Evolutionary conservation across 495 filamentous ascomycete genomes (phyloP).

Genomic region (Penicillium macrosclerotiorum): DNA sequence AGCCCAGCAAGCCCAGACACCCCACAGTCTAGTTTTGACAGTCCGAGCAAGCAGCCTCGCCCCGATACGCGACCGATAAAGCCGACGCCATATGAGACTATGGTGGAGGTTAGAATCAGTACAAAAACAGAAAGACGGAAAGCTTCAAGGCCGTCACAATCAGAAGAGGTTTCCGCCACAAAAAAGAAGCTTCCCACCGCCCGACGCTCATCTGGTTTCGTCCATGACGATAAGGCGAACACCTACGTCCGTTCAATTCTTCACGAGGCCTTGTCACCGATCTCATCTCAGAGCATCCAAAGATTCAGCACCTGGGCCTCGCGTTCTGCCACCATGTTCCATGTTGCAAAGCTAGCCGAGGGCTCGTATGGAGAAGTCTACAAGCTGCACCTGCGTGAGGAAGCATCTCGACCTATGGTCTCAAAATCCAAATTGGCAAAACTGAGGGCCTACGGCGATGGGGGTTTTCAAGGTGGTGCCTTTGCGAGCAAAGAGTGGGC

Average conservation of each 20-base stretch:
- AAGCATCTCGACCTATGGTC: slow-evolving; percentile 34
- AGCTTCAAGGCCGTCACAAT: not conserved
- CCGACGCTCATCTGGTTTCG: slow-evolving; percentile 34
- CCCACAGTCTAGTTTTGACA: not conserved
- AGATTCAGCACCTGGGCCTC: slow-evolving; percentile 45
- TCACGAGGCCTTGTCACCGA: slow-evolving; percentile 35
- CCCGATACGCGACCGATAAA: not conserved
- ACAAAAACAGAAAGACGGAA: not conserved
- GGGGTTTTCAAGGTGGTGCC: slow-evolving; percentile 53
- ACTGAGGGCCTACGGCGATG: slow-evolving; percentile 39
- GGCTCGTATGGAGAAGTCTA: slow-evolving; percentile 55
- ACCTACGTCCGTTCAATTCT: slow-evolving; percentile 41
- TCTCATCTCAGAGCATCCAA: slow-evolving; percentile 39
- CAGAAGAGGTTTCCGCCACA: not conserved
- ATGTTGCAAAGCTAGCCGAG: slow-evolving; percentile 49
- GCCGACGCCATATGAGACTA: slow-evolving; percentile 21
- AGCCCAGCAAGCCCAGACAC: not conserved
- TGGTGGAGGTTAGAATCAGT: slow-evolving; percentile 35
- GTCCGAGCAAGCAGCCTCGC: slow-evolving; percentile 1
- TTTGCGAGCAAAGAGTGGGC: slow-evolving; percentile 41
- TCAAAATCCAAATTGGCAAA: slow-evolving; percentile 43
- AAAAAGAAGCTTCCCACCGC: slow-evolving; percentile 12
- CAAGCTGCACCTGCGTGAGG: slow-evolving; percentile 41
- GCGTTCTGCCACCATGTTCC: slow-evolving; percentile 38
- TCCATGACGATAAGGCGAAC: slow-evolving; percentile 37